Evolutionary conservation across 768 basidiomycete genomes (phyloP).

Genomic region (Mycena indigotica): DNA sequence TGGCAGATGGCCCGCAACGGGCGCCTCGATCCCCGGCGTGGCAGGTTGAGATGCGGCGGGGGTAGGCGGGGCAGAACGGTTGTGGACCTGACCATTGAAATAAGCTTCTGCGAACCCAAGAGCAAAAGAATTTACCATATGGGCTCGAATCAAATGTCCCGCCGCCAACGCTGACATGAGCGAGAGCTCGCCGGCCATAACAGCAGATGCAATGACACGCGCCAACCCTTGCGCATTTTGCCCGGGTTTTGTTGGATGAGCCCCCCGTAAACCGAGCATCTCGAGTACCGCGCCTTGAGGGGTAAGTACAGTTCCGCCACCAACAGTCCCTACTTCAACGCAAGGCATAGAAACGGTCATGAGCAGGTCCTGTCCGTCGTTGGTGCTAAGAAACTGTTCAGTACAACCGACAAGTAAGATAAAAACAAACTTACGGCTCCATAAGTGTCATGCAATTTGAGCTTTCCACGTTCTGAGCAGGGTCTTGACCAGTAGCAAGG

Average conservation of each 20-base stretch:
- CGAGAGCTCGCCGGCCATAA: slow-evolving; percentile 97
- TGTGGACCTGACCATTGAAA: background rate
- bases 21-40: background rate
- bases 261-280: slow-evolving; percentile 90
- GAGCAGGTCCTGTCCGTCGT: slow-evolving; percentile 86
- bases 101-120: background rate
- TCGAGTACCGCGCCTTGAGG: slow-evolving; percentile 92
- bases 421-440: slow-evolving; percentile 60
- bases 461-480: slow-evolving; percentile 98
- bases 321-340: slow-evolving; percentile 97
- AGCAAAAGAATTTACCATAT: slow-evolving; percentile 63
- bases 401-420: background rate
- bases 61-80: background rate
- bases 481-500: slow-evolving; percentile 97
- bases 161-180: slow-evolving; percentile 91
- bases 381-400: slow-evolving; percentile 41
- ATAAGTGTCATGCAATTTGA: slow-evolving; percentile 98
- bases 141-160: slow-evolving; percentile 91
- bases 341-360: slow-evolving; percentile 97
- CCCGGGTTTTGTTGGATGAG: slow-evolving; percentile 84
- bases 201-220: slow-evolving; percentile 84
- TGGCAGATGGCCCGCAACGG: background rate
- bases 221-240: slow-evolving; percentile 89
- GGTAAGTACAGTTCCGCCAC: slow-evolving; percentile 90
- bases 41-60: background rate